Percentiles rank a stretch among this genome's conserved stretches.
Evolutionary conservation across 208 protist species (phyloP).

Genomic region (Crithidia thermophila): DNA sequence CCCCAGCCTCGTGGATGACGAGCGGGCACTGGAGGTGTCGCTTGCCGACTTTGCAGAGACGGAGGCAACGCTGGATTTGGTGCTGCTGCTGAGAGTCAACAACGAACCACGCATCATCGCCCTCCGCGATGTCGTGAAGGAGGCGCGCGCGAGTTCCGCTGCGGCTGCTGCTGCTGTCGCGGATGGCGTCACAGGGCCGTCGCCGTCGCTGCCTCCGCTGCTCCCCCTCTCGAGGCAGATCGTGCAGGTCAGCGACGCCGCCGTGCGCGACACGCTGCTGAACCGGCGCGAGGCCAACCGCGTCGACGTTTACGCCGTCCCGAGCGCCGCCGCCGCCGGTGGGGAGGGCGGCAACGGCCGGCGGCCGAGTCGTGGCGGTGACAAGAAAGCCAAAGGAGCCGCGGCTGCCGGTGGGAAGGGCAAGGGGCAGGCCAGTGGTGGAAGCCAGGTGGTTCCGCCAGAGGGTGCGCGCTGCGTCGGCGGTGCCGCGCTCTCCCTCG

Average conservation of each 20-base stretch:
- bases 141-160: constrained; percentile 2
- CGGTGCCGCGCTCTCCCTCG: constrained; percentile 10
- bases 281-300: constrained; percentile 21
- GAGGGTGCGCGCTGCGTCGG: constrained; percentile 24
- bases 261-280: constrained; percentile 14
- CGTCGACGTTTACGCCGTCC: constrained; percentile 27
- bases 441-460: constrained; percentile 1
- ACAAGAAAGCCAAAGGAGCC: constrained; percentile 7
- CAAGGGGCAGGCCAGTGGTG: not conserved
- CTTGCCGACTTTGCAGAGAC: not conserved
- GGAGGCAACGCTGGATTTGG: constrained; percentile 5
- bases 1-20: constrained; percentile 19
- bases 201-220: constrained; percentile 23
- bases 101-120: constrained; percentile 16
- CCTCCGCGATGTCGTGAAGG: constrained; percentile 21
- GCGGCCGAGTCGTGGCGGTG: not conserved
- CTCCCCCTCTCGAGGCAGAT: constrained; percentile 10
- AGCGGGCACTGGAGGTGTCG: constrained; percentile 29
- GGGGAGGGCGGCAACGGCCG: not conserved
- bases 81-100: constrained; percentile 30
- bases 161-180: not conserved
- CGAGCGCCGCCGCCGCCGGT: not conserved
- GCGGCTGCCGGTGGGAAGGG: constrained; percentile 11
- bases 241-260: constrained; percentile 6
- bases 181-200: not conserved